Conservation (phyloP, 768 basidiomycete species). For the Pseudohyphozyma bogoriensis region DNA sequence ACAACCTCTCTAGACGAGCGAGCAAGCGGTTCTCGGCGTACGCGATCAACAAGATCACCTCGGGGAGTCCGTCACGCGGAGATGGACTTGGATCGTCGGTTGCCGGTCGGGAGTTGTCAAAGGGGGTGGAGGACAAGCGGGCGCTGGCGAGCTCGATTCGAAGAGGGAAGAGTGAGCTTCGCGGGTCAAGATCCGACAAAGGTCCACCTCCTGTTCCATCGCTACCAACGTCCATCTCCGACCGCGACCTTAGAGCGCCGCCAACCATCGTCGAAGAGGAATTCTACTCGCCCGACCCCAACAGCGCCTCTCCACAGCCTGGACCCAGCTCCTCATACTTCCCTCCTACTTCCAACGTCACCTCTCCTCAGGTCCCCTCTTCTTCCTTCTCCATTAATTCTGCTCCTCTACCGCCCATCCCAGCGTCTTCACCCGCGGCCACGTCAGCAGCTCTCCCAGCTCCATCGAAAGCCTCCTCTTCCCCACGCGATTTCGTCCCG, state of each 20-base stretch:
- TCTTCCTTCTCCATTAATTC: too few species aligned
- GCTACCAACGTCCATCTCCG: too few species aligned
- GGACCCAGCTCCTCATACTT: too few species aligned
- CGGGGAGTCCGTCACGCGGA: conserved; percentile 28
- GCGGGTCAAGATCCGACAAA: too few species aligned
- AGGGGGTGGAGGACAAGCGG: conserved; percentile 1
- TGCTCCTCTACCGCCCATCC: conserved; percentile 6
- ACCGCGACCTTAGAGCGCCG: too few species aligned
- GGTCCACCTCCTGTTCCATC: too few species aligned
- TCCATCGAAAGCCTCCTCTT: background rate
- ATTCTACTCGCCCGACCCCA: too few species aligned
- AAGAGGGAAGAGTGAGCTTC: conserved; percentile 9
- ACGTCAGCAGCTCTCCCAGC: background rate
- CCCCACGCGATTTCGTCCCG: background rate
- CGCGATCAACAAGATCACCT: conserved; percentile 87
- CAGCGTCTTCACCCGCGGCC: background rate
- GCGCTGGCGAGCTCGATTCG: background rate
- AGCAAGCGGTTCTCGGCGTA: conserved; percentile 94
- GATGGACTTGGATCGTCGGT: too few species aligned
- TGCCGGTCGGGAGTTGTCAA: background rate
- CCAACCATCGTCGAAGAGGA: too few species aligned
- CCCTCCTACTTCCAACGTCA: too few species aligned
- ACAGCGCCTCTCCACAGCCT: too few species aligned
- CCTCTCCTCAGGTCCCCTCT: too few species aligned
- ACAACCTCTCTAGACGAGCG: conserved; percentile 77